These are phyloP conservation scores for Nigrograna mackinnonii DNA, from an alignment of 2,329 filamentous ascomycete species.

Conservation along the genomic window DNA sequence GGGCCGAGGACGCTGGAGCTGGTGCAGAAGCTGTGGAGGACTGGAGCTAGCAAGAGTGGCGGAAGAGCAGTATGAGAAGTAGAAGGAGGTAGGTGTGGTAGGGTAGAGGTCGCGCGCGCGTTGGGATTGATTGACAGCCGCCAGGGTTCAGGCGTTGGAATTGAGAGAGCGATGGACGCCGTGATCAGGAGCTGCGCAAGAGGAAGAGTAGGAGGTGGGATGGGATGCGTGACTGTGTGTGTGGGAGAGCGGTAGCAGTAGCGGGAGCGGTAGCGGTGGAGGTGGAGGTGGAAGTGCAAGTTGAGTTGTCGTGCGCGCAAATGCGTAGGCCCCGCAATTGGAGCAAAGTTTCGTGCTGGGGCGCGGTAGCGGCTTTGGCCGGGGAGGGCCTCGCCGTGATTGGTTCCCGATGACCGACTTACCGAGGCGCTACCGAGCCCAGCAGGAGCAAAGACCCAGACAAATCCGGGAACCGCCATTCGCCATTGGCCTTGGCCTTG, in stretches of 20 bases:
- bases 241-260: not conserved
- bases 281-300: not conserved
- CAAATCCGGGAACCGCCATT: conserved; percentile 2
- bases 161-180: too few relatives aligned
- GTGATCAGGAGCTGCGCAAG: too few relatives aligned
- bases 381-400: conserved; percentile 1
- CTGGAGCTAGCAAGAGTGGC: not conserved
- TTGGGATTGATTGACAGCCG: not conserved
- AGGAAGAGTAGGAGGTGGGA: not conserved
- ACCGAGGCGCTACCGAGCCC: conserved; percentile 5
- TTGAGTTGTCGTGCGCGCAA: conserved; percentile 2
- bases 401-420: conserved; percentile 7
- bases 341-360: too few relatives aligned
- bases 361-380: too few relatives aligned
- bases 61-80: not conserved
- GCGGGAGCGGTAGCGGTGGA: not conserved
- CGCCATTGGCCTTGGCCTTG: not conserved
- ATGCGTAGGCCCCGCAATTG: conserved; percentile 5
- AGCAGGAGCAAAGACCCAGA: too few relatives aligned
- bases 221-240: not conserved
- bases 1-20: not conserved
- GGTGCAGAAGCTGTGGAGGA: not conserved
- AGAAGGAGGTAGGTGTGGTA: not conserved
- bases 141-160: too few relatives aligned
- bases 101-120: not conserved